Conservation (phyloP, 331 rosid species). For the Saraca asoca region DNA sequence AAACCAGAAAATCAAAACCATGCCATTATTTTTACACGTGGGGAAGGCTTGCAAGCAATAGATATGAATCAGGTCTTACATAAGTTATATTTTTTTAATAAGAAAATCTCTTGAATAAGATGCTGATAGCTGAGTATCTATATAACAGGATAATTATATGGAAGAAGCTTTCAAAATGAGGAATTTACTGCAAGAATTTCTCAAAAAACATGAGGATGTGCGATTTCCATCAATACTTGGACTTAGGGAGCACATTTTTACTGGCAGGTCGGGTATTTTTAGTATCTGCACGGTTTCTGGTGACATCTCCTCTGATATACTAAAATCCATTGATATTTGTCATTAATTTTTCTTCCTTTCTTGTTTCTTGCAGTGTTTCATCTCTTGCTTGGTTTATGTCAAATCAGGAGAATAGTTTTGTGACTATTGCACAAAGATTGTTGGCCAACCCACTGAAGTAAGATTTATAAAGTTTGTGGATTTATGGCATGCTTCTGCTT, state of each 20-base stretch:
- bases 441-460: conserved; percentile 90
- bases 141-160: conserved; percentile 85
- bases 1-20: conserved; percentile 99
- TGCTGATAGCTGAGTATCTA: conserved; percentile 27
- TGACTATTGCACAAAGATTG: conserved; percentile 93
- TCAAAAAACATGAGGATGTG: conserved; percentile 58
- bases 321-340: background rate
- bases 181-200: conserved; percentile 89
- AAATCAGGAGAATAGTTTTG: conserved; percentile 90
- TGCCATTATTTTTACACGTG: conserved; percentile 97
- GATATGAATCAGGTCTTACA: conserved; percentile 92
- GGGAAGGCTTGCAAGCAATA: conserved; percentile 95
- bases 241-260: conserved; percentile 93
- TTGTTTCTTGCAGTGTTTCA: conserved; percentile 77
- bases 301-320: conserved; percentile 28
- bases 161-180: conserved; percentile 99
- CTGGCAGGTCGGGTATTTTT: conserved; percentile 71
- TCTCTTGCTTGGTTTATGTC: conserved; percentile 99
- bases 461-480: conserved; percentile 26
- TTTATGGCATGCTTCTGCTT: background rate
- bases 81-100: conserved; percentile 14
- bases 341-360: conserved; percentile 26
- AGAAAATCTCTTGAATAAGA: conserved; percentile 20
- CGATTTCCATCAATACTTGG: conserved; percentile 91
- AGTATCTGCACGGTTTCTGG: conserved; percentile 32